A percentile compares a stretch with the other conserved stretches of the same genome.
These are phyloP conservation scores for Exserohilum turcica DNA, from an alignment of 2,329 filamentous ascomycete species.

Conservation along the genomic window DNA sequence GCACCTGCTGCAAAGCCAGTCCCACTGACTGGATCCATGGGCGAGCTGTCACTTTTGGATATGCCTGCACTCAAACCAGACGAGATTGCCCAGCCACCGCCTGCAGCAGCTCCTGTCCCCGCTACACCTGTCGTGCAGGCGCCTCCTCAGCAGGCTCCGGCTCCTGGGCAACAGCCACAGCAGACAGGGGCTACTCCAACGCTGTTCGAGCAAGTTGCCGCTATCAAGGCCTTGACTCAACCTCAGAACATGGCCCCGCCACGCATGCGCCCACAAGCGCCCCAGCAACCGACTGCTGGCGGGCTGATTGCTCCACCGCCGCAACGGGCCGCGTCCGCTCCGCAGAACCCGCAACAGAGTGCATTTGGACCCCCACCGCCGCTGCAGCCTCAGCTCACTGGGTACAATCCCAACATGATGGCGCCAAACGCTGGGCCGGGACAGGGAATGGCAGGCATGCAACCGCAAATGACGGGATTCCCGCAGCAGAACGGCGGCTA, in stretches of 20 bases:
- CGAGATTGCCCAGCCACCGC: constrained; percentile 48
- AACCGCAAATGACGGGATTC: constrained; percentile 49
- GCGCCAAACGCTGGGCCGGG: constrained; percentile 66
- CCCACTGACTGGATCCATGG: constrained; percentile 67
- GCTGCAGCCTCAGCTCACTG: constrained; percentile 84
- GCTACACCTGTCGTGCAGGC: constrained; percentile 50
- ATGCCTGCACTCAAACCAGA: constrained; percentile 52
- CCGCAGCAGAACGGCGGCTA: constrained; percentile 43
- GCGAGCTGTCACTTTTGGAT: constrained; percentile 67
- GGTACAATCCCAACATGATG: constrained; percentile 62
- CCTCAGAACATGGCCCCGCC: constrained; percentile 50
- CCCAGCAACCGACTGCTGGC: constrained; percentile 64
- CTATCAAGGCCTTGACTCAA: constrained; percentile 46
- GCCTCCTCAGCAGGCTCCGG: constrained; percentile 47
- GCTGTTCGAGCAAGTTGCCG: constrained; percentile 45
- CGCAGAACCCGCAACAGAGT: constrained; percentile 72
- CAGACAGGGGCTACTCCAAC: constrained; percentile 53
- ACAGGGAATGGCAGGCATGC: constrained; percentile 28
- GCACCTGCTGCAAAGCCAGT: constrained; percentile 44
- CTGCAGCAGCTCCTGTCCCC: constrained; percentile 43
- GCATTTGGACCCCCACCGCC: constrained; percentile 72
- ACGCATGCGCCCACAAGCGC: constrained; percentile 73
- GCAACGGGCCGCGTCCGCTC: constrained; percentile 81
- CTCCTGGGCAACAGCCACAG: constrained; percentile 40
- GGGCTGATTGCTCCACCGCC: constrained; percentile 79